phyloP scores from a whole-genome alignment of 805 yeast genomes.

The Helenozyma baotianmanensis region DNA sequence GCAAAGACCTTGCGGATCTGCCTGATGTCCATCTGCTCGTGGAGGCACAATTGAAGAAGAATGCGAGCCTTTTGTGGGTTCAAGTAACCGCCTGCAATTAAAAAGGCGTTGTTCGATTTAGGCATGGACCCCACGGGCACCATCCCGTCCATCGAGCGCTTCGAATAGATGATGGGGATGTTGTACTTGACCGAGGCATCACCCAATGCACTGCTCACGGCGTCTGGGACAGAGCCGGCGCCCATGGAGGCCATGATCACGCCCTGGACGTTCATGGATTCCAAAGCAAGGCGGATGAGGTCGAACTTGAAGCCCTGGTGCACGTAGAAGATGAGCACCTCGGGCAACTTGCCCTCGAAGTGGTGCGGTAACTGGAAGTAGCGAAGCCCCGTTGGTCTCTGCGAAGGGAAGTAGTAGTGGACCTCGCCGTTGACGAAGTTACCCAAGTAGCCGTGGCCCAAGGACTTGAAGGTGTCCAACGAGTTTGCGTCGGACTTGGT shows the following conservation, averaged over 20 bases:
- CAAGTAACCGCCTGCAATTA: constrained; percentile 58
- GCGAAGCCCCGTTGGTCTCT: constrained; percentile 48
- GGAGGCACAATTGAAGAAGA: constrained; percentile 51
- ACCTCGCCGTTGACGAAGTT: constrained; percentile 63
- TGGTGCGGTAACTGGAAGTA: constrained; percentile 17
- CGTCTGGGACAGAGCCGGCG: constrained; percentile 58
- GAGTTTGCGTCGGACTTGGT: constrained; percentile 70
- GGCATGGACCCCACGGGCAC: constrained; percentile 52
- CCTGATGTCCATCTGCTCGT: constrained; percentile 31
- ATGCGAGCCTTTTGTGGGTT: constrained; percentile 64
- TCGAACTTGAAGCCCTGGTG: constrained; percentile 56
- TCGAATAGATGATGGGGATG: constrained; percentile 59
- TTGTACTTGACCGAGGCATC: constrained; percentile 32
- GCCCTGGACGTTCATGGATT: constrained; percentile 45
- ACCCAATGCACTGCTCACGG: constrained; percentile 42
- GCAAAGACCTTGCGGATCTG: constrained; percentile 44
- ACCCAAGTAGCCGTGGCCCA: constrained; percentile 68
- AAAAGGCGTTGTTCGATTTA: constrained; percentile 8
- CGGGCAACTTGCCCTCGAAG: constrained; percentile 25
- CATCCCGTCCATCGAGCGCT: constrained; percentile 68
- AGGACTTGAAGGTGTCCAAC: constrained; percentile 62
- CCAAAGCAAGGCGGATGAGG: constrained; percentile 43
- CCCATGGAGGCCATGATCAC: constrained; percentile 67
- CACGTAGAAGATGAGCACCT: constrained; percentile 54
- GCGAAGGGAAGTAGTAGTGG: constrained; percentile 61